Base-by-base conservation (phyloP, 2,329 filamentous ascomycete species). In the Phialocephala sp. region DNA sequence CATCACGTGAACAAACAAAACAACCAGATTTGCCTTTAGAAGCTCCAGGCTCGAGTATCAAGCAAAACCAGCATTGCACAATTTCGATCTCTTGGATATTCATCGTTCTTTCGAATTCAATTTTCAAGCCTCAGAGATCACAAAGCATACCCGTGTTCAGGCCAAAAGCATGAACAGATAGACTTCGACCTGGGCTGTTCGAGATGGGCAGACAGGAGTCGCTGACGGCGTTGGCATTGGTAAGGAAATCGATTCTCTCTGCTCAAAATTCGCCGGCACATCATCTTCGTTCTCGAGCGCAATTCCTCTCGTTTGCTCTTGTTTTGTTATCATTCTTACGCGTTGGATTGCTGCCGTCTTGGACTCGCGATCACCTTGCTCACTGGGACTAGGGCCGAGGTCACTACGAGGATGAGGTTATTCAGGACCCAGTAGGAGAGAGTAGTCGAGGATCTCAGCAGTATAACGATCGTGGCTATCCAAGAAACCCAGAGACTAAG, bases 391-490 rank as follows among this genome's bases (percentile, higher is more conserved):
- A 77, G 75, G 76, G 76, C 61, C 73, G 76, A 14, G 75, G 74
- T 1, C 75, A 72, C 50, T 77, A 75, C 63, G 76, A 77, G 63
- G 69, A 74, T 39, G 71, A 75, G 54, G 63, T 77, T 27, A 69
- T 77, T 39, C 50, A 70, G 56, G 54, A 62, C 43, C 15, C 66
- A 18, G 68, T 63, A 24, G 60, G 61, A 18, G 36, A 47, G 14
- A 60, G 52, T 11, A 52, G 47, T 20, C 32, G 47, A 24, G 41
- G 20, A 47, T 62, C 41, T 9, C 76, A 77, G 59, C 67, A 69
- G 63, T 77, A 76, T 57, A 73, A 76, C 54, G 70, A 72, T 15
- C 72, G 73, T 61, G 76, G 76, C 4, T 73, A 72, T 56, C 75
- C 76, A 6, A 68, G 70, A 50, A 76, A 77, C 57, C 72, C 72